phyloP scores from a whole-genome alignment of 768 basidiomycete genomes.

The Rhodotorula sphaerocarpa region DNA sequence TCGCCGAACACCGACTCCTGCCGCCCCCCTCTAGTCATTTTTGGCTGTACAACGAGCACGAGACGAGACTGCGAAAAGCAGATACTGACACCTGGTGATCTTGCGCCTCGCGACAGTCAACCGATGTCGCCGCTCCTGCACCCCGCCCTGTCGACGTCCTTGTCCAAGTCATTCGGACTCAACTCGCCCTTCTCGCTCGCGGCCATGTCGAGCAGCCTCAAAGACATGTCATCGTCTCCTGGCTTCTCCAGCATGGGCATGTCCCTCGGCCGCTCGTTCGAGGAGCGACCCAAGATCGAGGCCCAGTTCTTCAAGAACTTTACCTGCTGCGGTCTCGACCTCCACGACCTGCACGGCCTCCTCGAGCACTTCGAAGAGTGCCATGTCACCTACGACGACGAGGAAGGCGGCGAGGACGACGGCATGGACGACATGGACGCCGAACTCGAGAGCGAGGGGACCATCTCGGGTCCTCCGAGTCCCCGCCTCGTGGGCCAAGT shows the following conservation, averaged over 20 bases:
- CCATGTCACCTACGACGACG: slow-evolving; percentile 53
- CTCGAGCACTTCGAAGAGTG: slow-evolving; percentile 87
- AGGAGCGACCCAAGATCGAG: slow-evolving; percentile 39
- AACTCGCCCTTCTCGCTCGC: slow-evolving; percentile 36
- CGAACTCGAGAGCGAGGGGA: slow-evolving; percentile 29
- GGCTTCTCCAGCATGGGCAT: slow-evolving; percentile 36
- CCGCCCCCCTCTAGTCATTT: too few relatives aligned
- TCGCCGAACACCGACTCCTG: too few relatives aligned
- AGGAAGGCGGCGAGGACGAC: slow-evolving; percentile 22
- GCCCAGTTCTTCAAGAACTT: slow-evolving; percentile 63
- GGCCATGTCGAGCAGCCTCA: slow-evolving; percentile 32
- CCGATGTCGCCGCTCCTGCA: slow-evolving; percentile 33
- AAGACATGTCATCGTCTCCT: slow-evolving; percentile 33
- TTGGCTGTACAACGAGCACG: too few relatives aligned
- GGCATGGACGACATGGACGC: slow-evolving; percentile 30
- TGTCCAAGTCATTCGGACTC: slow-evolving; percentile 32
- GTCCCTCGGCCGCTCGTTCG: slow-evolving; percentile 39
- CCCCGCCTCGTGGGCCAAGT: slow-evolving; percentile 13
- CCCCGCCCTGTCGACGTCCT: slow-evolving; percentile 29
- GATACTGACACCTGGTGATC: too few relatives aligned
- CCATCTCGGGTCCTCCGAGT: slow-evolving; percentile 30
- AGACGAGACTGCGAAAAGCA: too few relatives aligned
- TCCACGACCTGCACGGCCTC: slow-evolving; percentile 69
- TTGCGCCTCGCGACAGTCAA: neutral
- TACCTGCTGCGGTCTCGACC: slow-evolving; percentile 74